Percentiles rank a stretch among this genome's conserved stretches.
Evolutionary conservation across 2,329 filamentous ascomycete genomes (phyloP).

Genomic region (Colletotrichum spaethianum): DNA sequence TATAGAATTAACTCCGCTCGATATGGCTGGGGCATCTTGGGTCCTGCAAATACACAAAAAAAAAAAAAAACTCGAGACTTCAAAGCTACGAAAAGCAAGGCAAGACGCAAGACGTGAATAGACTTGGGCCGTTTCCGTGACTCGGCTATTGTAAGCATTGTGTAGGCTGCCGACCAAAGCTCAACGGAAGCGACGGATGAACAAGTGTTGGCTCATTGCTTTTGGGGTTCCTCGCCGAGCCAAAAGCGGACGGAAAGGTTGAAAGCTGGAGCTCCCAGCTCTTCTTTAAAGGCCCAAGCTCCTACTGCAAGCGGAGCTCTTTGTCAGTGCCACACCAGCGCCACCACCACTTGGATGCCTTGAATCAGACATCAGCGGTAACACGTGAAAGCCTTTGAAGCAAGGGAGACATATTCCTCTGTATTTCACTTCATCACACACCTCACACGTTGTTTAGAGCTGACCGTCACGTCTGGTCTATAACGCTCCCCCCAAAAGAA

Average conservation of each 20-base stretch:
- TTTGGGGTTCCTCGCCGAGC: not conserved
- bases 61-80: too few relatives aligned
- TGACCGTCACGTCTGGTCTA: not conserved
- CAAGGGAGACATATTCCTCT: constrained; percentile 11
- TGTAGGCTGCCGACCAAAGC: not conserved
- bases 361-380: constrained; percentile 1
- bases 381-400: constrained; percentile 17
- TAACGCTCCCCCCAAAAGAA: too few relatives aligned
- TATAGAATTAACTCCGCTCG: constrained; percentile 34
- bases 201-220: not conserved
- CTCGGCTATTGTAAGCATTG: not conserved
- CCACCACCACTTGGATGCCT: constrained; percentile 23
- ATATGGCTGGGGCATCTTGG: constrained; percentile 16
- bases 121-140: not conserved
- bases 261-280: constrained; percentile 1
- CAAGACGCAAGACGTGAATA: not conserved
- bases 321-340: constrained; percentile 8
- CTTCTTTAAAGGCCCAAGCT: not conserved
- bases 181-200: too few relatives aligned
- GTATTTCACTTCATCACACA: not conserved
- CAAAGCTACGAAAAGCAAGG: not conserved
- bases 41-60: constrained; percentile 12
- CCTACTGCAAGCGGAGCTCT: constrained; percentile 22
- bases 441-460: not conserved
- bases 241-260: not conserved